Evolutionary conservation across 768 basidiomycete genomes (phyloP).

Genomic region (Coprinopsis strossmayeri): DNA sequence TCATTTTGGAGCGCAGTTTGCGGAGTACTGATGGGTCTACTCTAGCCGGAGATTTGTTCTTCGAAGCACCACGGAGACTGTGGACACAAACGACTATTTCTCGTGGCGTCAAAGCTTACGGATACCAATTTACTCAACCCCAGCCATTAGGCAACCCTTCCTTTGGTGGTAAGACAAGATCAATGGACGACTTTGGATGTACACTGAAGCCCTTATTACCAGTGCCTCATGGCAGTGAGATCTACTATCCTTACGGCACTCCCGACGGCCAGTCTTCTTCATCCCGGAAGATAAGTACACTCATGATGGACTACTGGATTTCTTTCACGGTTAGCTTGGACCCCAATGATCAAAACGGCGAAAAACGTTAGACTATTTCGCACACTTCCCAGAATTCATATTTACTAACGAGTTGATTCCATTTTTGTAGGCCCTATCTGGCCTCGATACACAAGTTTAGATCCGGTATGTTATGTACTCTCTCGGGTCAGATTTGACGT

Average conservation of each 20-base stretch:
- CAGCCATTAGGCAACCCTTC: slow-evolving; percentile 18
- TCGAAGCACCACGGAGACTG: slow-evolving; percentile 30
- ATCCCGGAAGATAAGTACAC: slow-evolving; percentile 19
- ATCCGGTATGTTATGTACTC: not conserved
- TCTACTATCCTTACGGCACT: slow-evolving; percentile 29
- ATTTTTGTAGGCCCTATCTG: slow-evolving; percentile 20
- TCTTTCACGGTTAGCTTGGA: slow-evolving; percentile 32
- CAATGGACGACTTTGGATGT: not conserved
- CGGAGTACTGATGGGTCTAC: not conserved
- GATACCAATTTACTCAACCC: slow-evolving; percentile 37
- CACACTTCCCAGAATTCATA: not conserved
- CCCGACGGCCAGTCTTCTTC: slow-evolving; percentile 17
- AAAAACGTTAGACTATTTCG: slow-evolving; percentile 20
- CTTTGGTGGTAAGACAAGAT: slow-evolving; percentile 23
- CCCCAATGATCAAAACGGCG: slow-evolving; percentile 32
- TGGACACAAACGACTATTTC: slow-evolving; percentile 34
- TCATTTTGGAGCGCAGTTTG: not conserved
- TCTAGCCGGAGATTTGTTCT: slow-evolving; percentile 31
- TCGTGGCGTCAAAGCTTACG: slow-evolving; percentile 30
- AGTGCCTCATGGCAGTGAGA: slow-evolving; percentile 28
- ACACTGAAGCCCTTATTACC: not conserved
- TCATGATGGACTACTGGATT: slow-evolving; percentile 37
- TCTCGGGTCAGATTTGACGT: not conserved
- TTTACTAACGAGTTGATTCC: not conserved
- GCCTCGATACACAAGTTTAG: slow-evolving; percentile 21